Evolutionary conservation across 2,329 filamentous ascomycete genomes (phyloP), one percentile per base, ranked within the genome.

Genomic region (Coniochaeta ligniaria): DNA sequence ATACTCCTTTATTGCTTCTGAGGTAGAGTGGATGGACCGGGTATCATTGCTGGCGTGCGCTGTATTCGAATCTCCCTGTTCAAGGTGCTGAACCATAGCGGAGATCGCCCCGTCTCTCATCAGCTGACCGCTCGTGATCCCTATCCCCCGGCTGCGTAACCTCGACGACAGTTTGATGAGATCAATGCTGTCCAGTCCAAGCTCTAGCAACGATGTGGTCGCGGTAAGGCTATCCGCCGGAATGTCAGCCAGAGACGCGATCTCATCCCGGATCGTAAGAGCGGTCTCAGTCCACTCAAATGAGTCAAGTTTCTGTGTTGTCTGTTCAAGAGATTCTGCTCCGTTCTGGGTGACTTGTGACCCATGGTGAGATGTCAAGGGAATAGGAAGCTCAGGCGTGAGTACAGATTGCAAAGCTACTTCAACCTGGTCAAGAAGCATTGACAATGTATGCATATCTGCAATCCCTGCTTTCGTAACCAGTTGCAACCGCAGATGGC

Each of bases 101-200:
- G 79, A 71, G 38, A 96, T 87, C 0, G 83, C 91, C 58, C 89
- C 85, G 3, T 80, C 80, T 59, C 83, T 87, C 80, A 96, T 89
- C 24, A 97, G 87, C n/a, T 81, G 78, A 65, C 91, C 90, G n/a
- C 93, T 85, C 0, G 87, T 77, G 12, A 96, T 71, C 0, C 75
- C 70, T 22, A 95, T 75, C 0, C 81, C 82, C 5, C 74, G 73
- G 52, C 80, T 83, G 64, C 83, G 89, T 1, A 96, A 78, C 59
- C 86, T 82, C 0, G 91, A 87, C 0, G 90, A 89, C 0, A 97
- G 76, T 67, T 92, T 96, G 71, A 97, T 94, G 1, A 89, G 84
- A 72, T 97, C 93, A 61, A 97, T 96, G 68, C 93, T 96, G 76
- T 97, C 94, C 7, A 97, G 80, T 0, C 93, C 93, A 35, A 97